Evolutionary conservation across 164 flowering plant genomes (phyloP), one percentile per base, ranked within the genome.

Genomic region (Vitis amurensis): DNA sequence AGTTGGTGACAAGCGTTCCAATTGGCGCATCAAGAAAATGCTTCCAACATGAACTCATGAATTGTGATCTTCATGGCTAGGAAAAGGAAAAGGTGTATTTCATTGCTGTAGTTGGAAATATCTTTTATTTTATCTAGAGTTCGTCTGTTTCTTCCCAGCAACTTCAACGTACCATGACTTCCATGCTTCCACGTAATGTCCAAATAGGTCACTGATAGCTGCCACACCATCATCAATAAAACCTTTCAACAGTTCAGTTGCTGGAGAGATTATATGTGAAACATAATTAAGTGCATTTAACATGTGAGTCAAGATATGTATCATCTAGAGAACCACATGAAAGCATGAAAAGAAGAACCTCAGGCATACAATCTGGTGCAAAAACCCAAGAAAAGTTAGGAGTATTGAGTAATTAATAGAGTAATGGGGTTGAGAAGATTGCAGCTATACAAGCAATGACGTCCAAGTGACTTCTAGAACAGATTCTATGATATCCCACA

Each of bases 111-210:
- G 44, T 37, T 37, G 44, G 44, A 37, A 37, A 37, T 37, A 7
- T 0, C 44, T 2, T 37, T 37, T 37, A 3, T 37, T 37, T 37
- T 37, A 37, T 37, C 44, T 37, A 37, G 44, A 6, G 44, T 37
- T 37, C 44, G 5, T 52, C 29, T 70, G 66, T 48, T 57, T 51
- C 51, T 65, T 64, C 57, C 49, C 72, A 27, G 48, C 55, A 49
- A 68, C 69, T 61, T 71, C 78, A 16, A 47, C 50, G 61, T 67
- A 64, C 81, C 81, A 78, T 29, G 78, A 74, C 50, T 78, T 74
- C 81, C 81, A 78, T 15, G 78, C 78, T 29, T 74, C 81, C 76
- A 64, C 31, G 62, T 74, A 78, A 66, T 74, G 75, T 29, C 47
- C 60, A 60, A 74, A 74, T n/a, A 78, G 78, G 23, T 74, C 81